phyloP scores from a whole-genome alignment of 2,329 filamentous ascomycete genomes.

The Cucurbitaria berberidis region DNA sequence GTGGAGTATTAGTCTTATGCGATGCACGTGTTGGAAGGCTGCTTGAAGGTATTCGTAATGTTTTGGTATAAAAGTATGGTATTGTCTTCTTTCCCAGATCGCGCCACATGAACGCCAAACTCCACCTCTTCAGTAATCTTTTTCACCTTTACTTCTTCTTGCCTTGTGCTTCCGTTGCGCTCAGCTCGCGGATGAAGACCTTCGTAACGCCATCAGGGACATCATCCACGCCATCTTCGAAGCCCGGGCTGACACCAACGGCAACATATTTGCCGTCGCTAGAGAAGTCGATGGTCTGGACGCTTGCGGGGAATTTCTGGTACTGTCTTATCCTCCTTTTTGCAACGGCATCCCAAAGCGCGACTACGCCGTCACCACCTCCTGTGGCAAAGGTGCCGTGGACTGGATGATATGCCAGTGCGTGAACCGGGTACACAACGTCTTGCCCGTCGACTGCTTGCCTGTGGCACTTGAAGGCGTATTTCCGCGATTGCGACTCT shows the following conservation, averaged over 20 bases:
- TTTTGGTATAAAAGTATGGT: background rate
- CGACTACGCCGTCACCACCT: constrained; percentile 89
- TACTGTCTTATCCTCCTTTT: constrained; percentile 92
- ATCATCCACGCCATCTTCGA: constrained; percentile 86
- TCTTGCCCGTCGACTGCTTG: constrained; percentile 75
- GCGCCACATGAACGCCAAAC: constrained; percentile 13
- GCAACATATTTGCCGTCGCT: constrained; percentile 78
- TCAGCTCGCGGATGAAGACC: constrained; percentile 81
- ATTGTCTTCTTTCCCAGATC: background rate
- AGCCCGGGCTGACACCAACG: constrained; percentile 82
- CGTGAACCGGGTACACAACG: constrained; percentile 90
- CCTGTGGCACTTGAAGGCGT: constrained; percentile 98
- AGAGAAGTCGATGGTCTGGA: constrained; percentile 79
- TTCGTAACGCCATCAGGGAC: constrained; percentile 74
- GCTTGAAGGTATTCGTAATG: background rate
- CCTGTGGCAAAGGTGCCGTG: constrained; percentile 86
- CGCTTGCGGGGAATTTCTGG: constrained; percentile 78
- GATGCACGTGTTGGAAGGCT: too few relatives aligned
- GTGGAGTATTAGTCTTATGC: too few relatives aligned
- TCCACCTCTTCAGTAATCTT: constrained; percentile 8
- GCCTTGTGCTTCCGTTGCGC: constrained; percentile 85
- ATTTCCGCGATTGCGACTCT: constrained; percentile 89
- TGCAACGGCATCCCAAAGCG: constrained; percentile 88
- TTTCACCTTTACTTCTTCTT: constrained; percentile 66
- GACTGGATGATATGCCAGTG: constrained; percentile 83